Evolutionary conservation across 1,139 yeast genomes (phyloP), one percentile per base, ranked within the genome.

Genomic region (Blastobotrys apis): DNA sequence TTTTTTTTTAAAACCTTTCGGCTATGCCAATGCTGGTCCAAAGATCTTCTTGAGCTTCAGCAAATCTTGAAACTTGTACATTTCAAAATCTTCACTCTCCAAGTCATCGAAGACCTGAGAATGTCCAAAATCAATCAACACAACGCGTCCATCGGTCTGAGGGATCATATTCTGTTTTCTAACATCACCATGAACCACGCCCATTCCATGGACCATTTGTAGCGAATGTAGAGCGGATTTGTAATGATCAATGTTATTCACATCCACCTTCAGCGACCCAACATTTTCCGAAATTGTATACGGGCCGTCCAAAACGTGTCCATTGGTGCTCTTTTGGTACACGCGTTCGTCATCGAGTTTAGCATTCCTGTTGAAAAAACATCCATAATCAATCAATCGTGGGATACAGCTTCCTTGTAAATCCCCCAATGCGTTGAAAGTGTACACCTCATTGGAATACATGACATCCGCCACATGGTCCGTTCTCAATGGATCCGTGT

Each of bases 91-190:
- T n/a, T 39, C 43, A 12, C 22, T 25, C 1, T 33, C 38, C 21
- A 13, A 10, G 9, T 26, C 29, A 21, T 42, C 45, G 37, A 42
- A 42, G 29, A 29, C 38, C 21, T 37, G 45, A 15, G 45, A 37
- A 31, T 42, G 45, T 23, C 45, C 45, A 33, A 42, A 42, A 25
- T 42, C 45, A 16, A 42, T 42, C 12, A 42, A 42, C 31, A 37
- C 23, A 13, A 42, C 34, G 10, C 17, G 19, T 3, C 45, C 45
- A 22, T 15, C 13, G 10, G 9, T 25, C 22, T 37, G 40, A 22
- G 36, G 31, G 19, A 42, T 31, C 45, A 42, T 42, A 26, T 42
- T 42, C 26, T 42, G 45, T 25, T 25, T 23, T 20, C 45, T 32
- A 10, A 42, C 41, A 30, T 42, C 45, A 20, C 45, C 45, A 37